Percentiles rank a stretch among this genome's conserved stretches.
Conservation (phyloP, 805 yeast species). For the Ogataea populi-albae region DNA sequence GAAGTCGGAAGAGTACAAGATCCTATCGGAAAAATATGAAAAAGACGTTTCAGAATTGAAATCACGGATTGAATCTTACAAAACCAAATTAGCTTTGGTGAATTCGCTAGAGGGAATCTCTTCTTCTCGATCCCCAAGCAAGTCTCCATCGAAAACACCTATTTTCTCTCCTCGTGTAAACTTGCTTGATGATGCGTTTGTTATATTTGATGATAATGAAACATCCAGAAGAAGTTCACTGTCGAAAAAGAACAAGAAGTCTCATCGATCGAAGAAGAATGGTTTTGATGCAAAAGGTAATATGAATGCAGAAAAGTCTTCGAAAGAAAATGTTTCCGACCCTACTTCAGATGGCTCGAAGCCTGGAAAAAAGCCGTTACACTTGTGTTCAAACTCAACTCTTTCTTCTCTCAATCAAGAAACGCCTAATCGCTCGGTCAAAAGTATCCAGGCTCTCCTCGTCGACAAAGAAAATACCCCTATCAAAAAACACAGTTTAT, state of each 20-base stretch:
- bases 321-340: slow-evolving; percentile 6
- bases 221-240: too few relatives aligned
- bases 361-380: slow-evolving; percentile 1
- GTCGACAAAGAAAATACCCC: slow-evolving; percentile 9
- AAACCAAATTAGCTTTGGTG: slow-evolving; percentile 16
- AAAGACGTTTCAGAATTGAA: slow-evolving; percentile 14
- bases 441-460: background rate
- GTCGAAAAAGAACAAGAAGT: too few relatives aligned
- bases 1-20: slow-evolving; percentile 3
- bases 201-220: slow-evolving; percentile 1
- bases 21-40: slow-evolving; percentile 14
- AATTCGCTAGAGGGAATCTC: slow-evolving; percentile 15
- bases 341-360: slow-evolving; percentile 1
- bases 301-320: slow-evolving; percentile 12
- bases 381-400: slow-evolving; percentile 2
- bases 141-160: slow-evolving; percentile 8
- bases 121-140: slow-evolving; percentile 13
- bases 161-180: slow-evolving; percentile 8
- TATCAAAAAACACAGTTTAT: slow-evolving; percentile 14
- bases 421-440: background rate
- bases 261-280: slow-evolving; percentile 2
- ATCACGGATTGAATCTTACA: slow-evolving; percentile 18
- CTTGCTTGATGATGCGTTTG: slow-evolving; percentile 2
- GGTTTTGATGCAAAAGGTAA: slow-evolving; percentile 11
- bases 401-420: background rate